Evolutionary conservation across 2,329 filamentous ascomycete species (phyloP).

Genomic region (Plectosphaerella plurivora): DNA sequence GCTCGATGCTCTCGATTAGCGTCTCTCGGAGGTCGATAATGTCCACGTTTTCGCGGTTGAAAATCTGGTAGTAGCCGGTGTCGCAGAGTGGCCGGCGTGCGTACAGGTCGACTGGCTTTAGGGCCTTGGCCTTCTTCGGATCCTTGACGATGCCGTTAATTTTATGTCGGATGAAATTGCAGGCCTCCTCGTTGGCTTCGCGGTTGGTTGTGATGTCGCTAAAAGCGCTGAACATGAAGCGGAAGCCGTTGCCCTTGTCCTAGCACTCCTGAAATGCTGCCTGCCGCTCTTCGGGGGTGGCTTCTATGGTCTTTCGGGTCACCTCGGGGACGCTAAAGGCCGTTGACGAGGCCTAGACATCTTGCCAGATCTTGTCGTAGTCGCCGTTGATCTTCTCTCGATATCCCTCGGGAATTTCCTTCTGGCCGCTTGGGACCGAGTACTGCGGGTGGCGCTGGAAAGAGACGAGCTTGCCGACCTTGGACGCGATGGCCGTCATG

Average conservation of each 20-base stretch:
- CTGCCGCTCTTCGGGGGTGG: conserved; percentile 21
- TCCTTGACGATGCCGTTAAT: conserved; percentile 17
- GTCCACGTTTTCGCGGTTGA: conserved; percentile 39
- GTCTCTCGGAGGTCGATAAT: conserved; percentile 38
- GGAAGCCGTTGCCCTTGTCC: conserved; percentile 20
- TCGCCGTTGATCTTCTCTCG: conserved; percentile 11
- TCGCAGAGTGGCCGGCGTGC: conserved; percentile 3
- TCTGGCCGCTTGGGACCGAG: conserved; percentile 9
- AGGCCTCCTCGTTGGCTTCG: conserved; percentile 18
- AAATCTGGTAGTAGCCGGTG: conserved; percentile 32
- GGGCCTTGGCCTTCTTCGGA: conserved; percentile 10
- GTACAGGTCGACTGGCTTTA: conserved; percentile 13
- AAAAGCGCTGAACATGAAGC: conserved; percentile 23
- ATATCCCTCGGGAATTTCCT: conserved; percentile 4
- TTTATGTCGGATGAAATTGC: conserved; percentile 16
- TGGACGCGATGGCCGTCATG: conserved; percentile 14
- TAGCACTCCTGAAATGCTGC: conserved; percentile 22
- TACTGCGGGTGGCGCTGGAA: conserved; percentile 13
- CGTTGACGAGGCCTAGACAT: conserved; percentile 13
- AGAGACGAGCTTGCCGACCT: conserved; percentile 17
- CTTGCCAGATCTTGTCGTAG: conserved; percentile 23
- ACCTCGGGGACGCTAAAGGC: conserved; percentile 24
- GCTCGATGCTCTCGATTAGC: conserved; percentile 29
- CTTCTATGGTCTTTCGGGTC: conserved; percentile 18
- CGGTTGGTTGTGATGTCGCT: conserved; percentile 3